These are phyloP conservation scores for Deinandra increscens DNA, from an alignment of 129 eudicot genomes.

Conservation along the genomic window DNA sequence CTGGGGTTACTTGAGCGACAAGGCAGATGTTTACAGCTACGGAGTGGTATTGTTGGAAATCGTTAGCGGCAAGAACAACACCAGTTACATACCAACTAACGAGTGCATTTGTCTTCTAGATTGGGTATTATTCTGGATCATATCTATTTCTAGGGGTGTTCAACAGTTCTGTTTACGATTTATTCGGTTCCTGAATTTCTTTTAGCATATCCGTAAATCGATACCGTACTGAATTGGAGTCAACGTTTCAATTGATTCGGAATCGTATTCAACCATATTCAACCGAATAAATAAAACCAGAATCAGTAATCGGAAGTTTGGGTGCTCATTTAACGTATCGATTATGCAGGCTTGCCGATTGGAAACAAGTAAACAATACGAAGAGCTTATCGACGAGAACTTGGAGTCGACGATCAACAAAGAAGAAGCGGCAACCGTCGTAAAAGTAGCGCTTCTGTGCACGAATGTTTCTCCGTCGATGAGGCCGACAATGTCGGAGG, in stretches of 20 bases:
- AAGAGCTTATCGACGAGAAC: slow-evolving; percentile 60
- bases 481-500: slow-evolving; percentile 80
- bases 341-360: slow-evolving; percentile 63
- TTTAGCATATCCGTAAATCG: no score
- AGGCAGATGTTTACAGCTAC: slow-evolving; percentile 87
- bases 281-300: no score
- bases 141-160: no score
- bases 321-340: background rate
- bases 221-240: no score
- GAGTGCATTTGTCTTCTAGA: slow-evolving; percentile 72
- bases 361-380: slow-evolving; percentile 44
- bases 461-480: slow-evolving; percentile 60
- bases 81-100: slow-evolving; percentile 54
- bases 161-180: no score
- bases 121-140: slow-evolving; percentile 46
- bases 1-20: slow-evolving; percentile 80
- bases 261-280: no score
- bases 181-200: no score
- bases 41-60: slow-evolving; percentile 76
- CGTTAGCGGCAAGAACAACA: slow-evolving; percentile 85
- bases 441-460: slow-evolving; percentile 65
- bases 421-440: slow-evolving; percentile 54
- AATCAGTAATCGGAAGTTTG: background rate
- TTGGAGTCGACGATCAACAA: slow-evolving; percentile 45
- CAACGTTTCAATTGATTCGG: no score